phyloP scores from a whole-genome alignment of 768 basidiomycete genomes.

The Tricholoma terreum region DNA sequence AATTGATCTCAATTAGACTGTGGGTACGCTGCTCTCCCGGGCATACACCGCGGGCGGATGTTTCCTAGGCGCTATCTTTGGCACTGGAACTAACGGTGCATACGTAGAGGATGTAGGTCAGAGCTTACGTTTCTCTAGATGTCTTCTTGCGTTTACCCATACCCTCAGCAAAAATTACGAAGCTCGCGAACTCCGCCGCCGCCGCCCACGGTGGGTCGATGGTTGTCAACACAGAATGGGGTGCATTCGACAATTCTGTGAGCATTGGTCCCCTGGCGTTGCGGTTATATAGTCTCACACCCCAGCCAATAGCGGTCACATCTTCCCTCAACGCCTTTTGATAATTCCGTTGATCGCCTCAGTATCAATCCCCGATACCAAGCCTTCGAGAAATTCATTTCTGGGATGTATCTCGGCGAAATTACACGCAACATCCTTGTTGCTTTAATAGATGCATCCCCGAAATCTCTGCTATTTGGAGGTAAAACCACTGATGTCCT shows the following conservation, averaged over 20 bases:
- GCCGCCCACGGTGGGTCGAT: slow-evolving; percentile 69
- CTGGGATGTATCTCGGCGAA: slow-evolving; percentile 99
- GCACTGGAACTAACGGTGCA: slow-evolving; percentile 98
- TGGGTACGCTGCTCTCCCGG: slow-evolving; percentile 89
- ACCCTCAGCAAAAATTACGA: slow-evolving; percentile 65
- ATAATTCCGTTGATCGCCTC: slow-evolving; percentile 88
- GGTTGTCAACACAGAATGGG: slow-evolving; percentile 99
- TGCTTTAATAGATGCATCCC: slow-evolving; percentile 74
- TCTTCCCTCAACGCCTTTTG: slow-evolving; percentile 85
- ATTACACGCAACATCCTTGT: slow-evolving; percentile 83
- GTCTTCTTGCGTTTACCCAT: background rate
- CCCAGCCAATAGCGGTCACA: slow-evolving; percentile 56
- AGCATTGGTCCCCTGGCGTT: slow-evolving; percentile 19
- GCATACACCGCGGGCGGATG: slow-evolving; percentile 94
- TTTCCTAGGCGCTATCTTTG: slow-evolving; percentile 88
- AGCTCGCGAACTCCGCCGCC: slow-evolving; percentile 65
- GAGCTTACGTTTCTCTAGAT: slow-evolving; percentile 10
- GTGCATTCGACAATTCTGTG: slow-evolving; percentile 93
- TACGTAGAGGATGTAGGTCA: slow-evolving; percentile 82
- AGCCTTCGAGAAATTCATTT: slow-evolving; percentile 97
- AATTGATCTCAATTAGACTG: slow-evolving; percentile 57
- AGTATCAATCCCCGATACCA: slow-evolving; percentile 93
- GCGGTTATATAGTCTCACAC: background rate
- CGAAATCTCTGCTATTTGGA: slow-evolving; percentile 69
- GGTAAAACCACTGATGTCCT: slow-evolving; percentile 70